Percentiles rank a stretch among this genome's conserved stretches.
Conservation (phyloP, 768 basidiomycete species). For the Coprinopsis marcescibilis region DNA sequence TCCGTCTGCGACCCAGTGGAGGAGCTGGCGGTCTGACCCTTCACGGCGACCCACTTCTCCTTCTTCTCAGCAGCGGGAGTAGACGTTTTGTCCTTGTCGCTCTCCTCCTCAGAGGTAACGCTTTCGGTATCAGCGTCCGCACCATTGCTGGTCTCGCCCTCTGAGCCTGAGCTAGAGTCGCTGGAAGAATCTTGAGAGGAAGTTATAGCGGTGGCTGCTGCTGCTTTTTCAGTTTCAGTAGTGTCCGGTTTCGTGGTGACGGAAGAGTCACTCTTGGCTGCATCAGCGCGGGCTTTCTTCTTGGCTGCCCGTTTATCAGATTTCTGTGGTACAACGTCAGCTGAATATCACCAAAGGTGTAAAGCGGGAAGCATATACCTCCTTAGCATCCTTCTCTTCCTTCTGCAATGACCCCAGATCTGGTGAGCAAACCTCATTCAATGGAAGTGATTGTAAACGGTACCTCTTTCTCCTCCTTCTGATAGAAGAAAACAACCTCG, state of each 20-base stretch:
- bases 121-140: slow-evolving; percentile 73
- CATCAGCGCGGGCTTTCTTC: slow-evolving; percentile 37
- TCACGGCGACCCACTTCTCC: slow-evolving; percentile 79
- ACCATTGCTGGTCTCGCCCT: slow-evolving; percentile 54
- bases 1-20: slow-evolving; percentile 15
- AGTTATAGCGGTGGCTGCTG: too few species aligned
- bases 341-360: slow-evolving; percentile 6
- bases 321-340: slow-evolving; percentile 37
- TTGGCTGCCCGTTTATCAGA: slow-evolving; percentile 45
- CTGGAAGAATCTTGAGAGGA: too few species aligned
- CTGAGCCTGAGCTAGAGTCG: slow-evolving; percentile 48
- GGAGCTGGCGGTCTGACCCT: slow-evolving; percentile 31
- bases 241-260: slow-evolving; percentile 24
- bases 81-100: slow-evolving; percentile 34
- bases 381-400: slow-evolving; percentile 52
- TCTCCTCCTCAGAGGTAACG: slow-evolving; percentile 69
- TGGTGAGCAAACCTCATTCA: not conserved
- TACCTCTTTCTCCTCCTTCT: slow-evolving; percentile 35
- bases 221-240: slow-evolving; percentile 10
- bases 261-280: slow-evolving; percentile 41
- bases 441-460: not conserved
- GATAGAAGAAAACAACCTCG: not conserved
- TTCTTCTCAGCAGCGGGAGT: slow-evolving; percentile 32
- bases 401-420: slow-evolving; percentile 18
- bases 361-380: slow-evolving; percentile 33